Base-by-base conservation (phyloP, 2,329 filamentous ascomycete genomes). In the Colletotrichum gigasporum region DNA sequence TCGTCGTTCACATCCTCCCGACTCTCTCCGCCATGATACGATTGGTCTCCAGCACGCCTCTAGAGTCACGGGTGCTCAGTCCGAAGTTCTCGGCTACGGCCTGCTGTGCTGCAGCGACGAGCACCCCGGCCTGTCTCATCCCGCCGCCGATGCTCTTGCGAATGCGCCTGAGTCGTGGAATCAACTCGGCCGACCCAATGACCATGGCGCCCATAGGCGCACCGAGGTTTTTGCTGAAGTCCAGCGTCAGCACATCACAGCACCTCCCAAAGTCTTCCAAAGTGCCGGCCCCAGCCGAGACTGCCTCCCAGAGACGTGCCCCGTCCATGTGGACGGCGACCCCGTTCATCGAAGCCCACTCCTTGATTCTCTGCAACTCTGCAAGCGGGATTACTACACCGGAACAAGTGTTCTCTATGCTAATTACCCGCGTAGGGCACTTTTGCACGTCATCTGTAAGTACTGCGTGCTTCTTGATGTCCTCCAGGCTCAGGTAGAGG, bases 71-170 rank as follows among this genome's bases (percentile, higher is more conserved):
- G 1, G 2, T 5, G 14, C 88, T 87, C 2, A 52, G 35, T 1
- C 88, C 87, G 67, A 96, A 97, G 0, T 91, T 94, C 74, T 94
- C 91, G 67, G 95, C 90, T 8, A 96, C 85, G 1, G 91, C 92
- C 4, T 94, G 89, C 20, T 91, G 82, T 1, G 92, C 93, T 0
- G 93, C 88, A 1, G 92, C 90, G 5, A 91, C 88, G 12, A 96
- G 82, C 2, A 96, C 86, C 57, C 93, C 93, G 0, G 91, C 83
- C 76, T 96, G 92, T 24, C 93, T 82, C 60, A 93, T 81, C 0
- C 92, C 93, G 39, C 93, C 93, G 18, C 93, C 93, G 68, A 96
- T 89, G 24, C 87, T 86, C 80, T 97, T 96, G 59, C 93, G 83
- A 24, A 94, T 84, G 88, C 91, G 92, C n/a, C 91, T 80, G 4